Evolutionary conservation across 495 filamentous ascomycete genomes (phyloP).

Genomic region (Neurospora tetraspora): DNA sequence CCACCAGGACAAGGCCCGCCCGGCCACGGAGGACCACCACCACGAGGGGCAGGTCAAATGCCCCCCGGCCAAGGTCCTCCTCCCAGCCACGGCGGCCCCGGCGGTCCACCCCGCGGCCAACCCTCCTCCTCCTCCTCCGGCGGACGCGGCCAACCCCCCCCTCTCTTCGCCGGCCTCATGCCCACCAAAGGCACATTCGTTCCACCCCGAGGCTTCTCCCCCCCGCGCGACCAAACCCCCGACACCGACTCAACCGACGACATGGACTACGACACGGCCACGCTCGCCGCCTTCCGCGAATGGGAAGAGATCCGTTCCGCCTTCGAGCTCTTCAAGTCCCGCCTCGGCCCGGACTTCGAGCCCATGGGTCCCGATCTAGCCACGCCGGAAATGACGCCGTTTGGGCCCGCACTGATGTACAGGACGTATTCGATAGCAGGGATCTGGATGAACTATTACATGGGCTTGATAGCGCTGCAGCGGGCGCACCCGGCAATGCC

Average conservation of each 20-base stretch:
- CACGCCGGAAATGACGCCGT: conserved; percentile 50
- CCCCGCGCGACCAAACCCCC: conserved; percentile 27
- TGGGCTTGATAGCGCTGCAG: conserved; percentile 65
- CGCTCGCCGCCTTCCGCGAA: conserved; percentile 60
- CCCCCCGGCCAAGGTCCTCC: background rate
- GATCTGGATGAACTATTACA: conserved; percentile 77
- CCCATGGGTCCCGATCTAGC: conserved; percentile 67
- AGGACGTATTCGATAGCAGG: conserved; percentile 77
- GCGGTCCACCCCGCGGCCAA: conserved; percentile 4
- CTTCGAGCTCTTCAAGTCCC: conserved; percentile 52
- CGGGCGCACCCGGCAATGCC: conserved; percentile 84
- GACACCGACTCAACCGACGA: conserved; percentile 21
- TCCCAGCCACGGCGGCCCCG: background rate
- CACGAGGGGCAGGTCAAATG: background rate
- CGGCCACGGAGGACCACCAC: background rate
- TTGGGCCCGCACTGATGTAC: conserved; percentile 74
- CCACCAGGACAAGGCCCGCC: background rate
- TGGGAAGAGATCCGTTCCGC: conserved; percentile 68
- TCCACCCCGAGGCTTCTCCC: conserved; percentile 49
- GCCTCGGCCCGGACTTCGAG: conserved; percentile 66
- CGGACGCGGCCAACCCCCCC: conserved; percentile 24
- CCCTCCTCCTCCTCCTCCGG: background rate
- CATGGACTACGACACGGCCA: conserved; percentile 49
- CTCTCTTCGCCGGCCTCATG: conserved; percentile 53
- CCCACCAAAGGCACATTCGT: conserved; percentile 39